phyloP scores from a whole-genome alignment of 768 basidiomycete species.

The Macrocybe gigantea region DNA sequence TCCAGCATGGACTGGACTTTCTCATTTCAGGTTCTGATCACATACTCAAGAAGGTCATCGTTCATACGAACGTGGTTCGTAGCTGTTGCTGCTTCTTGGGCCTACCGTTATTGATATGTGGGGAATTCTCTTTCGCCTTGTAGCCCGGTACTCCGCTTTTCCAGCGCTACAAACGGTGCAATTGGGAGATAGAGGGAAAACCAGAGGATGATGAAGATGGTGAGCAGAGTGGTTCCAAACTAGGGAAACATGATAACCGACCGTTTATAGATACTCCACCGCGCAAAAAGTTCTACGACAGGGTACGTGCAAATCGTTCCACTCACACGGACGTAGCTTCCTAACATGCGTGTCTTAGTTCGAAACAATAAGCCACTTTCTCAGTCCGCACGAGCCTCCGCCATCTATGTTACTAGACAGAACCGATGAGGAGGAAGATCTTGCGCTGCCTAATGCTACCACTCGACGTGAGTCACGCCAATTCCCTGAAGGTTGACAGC shows the following conservation, averaged over 20 bases:
- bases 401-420: constrained; percentile 80
- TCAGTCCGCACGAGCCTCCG: constrained; percentile 66
- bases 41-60: constrained; percentile 74
- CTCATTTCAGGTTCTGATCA: constrained; percentile 70
- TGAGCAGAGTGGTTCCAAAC: constrained; percentile 18
- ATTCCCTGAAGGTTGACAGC: background rate
- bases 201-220: constrained; percentile 85
- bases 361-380: constrained; percentile 73
- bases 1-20: constrained; percentile 87
- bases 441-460: constrained; percentile 61
- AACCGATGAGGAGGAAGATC: constrained; percentile 67
- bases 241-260: constrained; percentile 3
- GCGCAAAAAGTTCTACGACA: constrained; percentile 64
- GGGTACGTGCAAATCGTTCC: constrained; percentile 33
- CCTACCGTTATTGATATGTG: background rate
- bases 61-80: constrained; percentile 80
- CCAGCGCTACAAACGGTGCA: constrained; percentile 87
- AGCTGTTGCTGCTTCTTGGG: constrained; percentile 15
- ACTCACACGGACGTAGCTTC: background rate
- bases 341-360: constrained; percentile 35
- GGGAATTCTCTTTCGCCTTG: constrained; percentile 1
- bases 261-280: constrained; percentile 58
- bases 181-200: constrained; percentile 78
- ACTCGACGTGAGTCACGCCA: constrained; percentile 51
- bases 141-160: constrained; percentile 88